Base-by-base conservation (phyloP, 352 stramenopile genomes). In the Globisporangium cylindrosporum region DNA sequence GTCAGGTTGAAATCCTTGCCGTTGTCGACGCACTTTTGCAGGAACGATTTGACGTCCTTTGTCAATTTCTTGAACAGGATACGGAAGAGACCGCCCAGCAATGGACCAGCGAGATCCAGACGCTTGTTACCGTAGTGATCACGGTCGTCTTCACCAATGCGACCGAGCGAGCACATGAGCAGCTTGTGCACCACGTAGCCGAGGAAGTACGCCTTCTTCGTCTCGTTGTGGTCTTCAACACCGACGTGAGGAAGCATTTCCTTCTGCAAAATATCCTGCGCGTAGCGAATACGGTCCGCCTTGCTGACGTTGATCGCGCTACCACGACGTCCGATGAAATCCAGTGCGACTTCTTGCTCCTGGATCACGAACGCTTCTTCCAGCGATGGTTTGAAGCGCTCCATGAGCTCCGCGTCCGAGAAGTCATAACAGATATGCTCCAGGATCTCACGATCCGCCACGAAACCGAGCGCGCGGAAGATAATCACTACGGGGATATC, bases 51-150 rank as follows among this genome's bases (percentile, higher is more conserved):
- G 22, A 99, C 95, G 72, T 99, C 97, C 82, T 99, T 99, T 5
- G 95, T 99, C 51, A 99, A 84, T 75, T 99, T 99, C 73, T 98
- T 93, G 78, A 99, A 99, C 27, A 99, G 80, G 54, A 99, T 88
- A 64, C 97, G 92, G 83, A 99, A 99, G 49, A 99, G 82, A 38
- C 97, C 95, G 32, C 93, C 97, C 4, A 99, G 82, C 63, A 99
- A 77, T 10, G 97, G 97, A 68, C 98, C 98, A 24, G 98, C 98
- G 62, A 99, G 84, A 92, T 99, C 98, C 38, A 99, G 76, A 43
- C 98, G 91, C 76, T 99, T 99, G 88, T 99, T 99, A 60, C 97
- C 97, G 82, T 99, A 99, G 78, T 99, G 97, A 88, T 99, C 98
- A 70, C 98, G 94, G 79, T 99, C 98, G 74, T 99, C 98, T 79